Base-by-base conservation (phyloP, 768 basidiomycete species). In the Pilatotrama ljubarskyi region DNA sequence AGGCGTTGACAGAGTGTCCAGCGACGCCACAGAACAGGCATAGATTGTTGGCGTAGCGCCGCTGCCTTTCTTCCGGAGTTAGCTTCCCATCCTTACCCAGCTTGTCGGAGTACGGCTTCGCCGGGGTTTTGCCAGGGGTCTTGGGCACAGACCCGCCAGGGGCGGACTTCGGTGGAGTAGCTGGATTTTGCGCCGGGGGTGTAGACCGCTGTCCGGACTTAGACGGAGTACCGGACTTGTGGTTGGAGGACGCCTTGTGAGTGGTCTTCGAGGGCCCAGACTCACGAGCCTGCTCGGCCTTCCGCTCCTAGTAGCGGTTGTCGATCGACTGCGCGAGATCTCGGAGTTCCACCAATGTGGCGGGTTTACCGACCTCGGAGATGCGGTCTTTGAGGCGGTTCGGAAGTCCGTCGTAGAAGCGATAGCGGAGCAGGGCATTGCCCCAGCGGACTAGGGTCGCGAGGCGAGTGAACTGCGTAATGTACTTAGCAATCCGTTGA, bases 391-490 rank as follows among this genome's bases (percentile, higher is more conserved):
- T 64, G 46, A 64, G 49, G 1, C 51, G 62, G 32, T 24, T 41
- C 7, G 62, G 58, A 36, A 66, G 51, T 20, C 62, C 59, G 11
- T 51, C 40, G 29, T 67, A 60, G 37, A 66, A 59, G 0, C 56
- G 43, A 17, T 67, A 55, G 5, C 62, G 60, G 59, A 68, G 59
- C 1, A 57, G 52, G 8, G 46, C 43, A 14, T 51, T 40, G 38
- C 44, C 35, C 63, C 65, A 51, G n/a, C 55, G 25, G 10, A 37
- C 51, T 49, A 51, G 24, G 37, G 54, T 13, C 0, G 65, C 51
- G 1, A 62, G 55, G 10, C 38, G 3, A 36, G 58, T 64, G 43
- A 66, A 66, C 63, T 61, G 35, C 54, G 61, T 13, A 54, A 68
- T 15, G 46, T 42, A 9, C 22, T 26, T 40, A 14, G 64, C 62